Base-by-base conservation (phyloP, 257 asterid genomes). In the Craterostigma plantagineum region DNA sequence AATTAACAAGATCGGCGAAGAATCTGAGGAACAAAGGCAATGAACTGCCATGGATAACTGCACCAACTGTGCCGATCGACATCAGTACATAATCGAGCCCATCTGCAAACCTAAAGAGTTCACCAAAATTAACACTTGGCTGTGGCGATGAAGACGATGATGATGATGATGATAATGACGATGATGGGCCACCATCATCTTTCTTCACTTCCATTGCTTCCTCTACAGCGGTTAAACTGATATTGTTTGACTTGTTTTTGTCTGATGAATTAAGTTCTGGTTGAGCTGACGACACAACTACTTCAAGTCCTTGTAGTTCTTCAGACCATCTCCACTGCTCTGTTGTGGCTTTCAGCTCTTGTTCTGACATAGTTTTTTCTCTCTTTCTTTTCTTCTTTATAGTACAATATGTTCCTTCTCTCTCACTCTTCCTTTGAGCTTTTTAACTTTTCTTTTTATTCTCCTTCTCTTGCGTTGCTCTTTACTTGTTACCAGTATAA, bases 1-100 rank as follows among this genome's bases (percentile, higher is more conserved):
- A 90, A 59, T 90, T 83, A 18, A 90, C 96, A 58, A 83, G 96
- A 90, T 90, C 99, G 60, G 99, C 99, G 42, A 90, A 90, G 73
- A 90, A 90, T 52, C 99, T 67, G 30, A 90, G 93, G 44, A 90
- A 90, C 65, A 90, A 45, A 45, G 99, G 99, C 75, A 90, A 66
- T 1, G 96, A 79, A 56, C 68, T 77, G 8, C 99, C 99, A 57
- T 90, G 99, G 16, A 90, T 81, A 56, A 90, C 71, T 8, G 96
- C 99, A 14, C 99, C 99, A 50, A 77, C 62, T 0, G 91, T 67
- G 3, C 99, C 99, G 54, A 90, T 73, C 11, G 58, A 16, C 99
- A 90, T 90, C 41, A 90, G 54, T n/a, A 61, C 69, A 52, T 61
- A 80, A 41, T 90, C 99, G 60, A 90, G 53, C 37, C 92, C 70